phyloP scores from a whole-genome alignment of 106 monocot species.

The Apostasia shenzhenica region DNA sequence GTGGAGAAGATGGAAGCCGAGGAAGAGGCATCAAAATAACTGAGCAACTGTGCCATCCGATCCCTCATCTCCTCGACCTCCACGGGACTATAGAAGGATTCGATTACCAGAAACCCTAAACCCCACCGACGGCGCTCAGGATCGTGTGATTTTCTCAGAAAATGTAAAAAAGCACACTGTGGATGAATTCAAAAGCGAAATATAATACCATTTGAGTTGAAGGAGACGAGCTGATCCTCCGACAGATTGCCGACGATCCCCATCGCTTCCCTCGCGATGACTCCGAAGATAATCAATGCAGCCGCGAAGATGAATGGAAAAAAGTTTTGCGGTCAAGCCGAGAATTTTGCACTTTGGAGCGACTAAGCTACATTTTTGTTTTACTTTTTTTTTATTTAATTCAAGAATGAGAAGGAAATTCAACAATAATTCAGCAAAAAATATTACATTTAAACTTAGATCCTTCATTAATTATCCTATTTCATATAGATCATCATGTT shows the following conservation, averaged over 20 bases:
- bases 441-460: no score
- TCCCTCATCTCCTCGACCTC: slow-evolving; percentile 64
- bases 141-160: background rate
- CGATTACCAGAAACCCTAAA: slow-evolving; percentile 77
- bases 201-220: slow-evolving; percentile 57
- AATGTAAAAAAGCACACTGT: background rate
- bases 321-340: no score
- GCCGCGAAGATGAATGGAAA: no score
- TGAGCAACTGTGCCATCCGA: slow-evolving; percentile 68
- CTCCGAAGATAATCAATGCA: no score
- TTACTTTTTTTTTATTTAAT: no score
- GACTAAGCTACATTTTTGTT: no score
- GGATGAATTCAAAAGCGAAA: background rate
- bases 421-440: no score
- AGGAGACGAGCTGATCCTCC: slow-evolving; percentile 60
- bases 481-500: no score
- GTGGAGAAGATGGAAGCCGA: slow-evolving; percentile 77
- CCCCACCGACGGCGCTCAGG: background rate
- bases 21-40: slow-evolving; percentile 54
- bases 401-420: no score
- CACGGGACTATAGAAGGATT: slow-evolving; percentile 54
- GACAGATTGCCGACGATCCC: slow-evolving; percentile 38
- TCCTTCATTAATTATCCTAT: no score
- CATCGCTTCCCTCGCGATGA: slow-evolving; percentile 12
- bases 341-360: no score